phyloP scores from a whole-genome alignment of 805 yeast species.

The Limtongozyma cylindracea region DNA sequence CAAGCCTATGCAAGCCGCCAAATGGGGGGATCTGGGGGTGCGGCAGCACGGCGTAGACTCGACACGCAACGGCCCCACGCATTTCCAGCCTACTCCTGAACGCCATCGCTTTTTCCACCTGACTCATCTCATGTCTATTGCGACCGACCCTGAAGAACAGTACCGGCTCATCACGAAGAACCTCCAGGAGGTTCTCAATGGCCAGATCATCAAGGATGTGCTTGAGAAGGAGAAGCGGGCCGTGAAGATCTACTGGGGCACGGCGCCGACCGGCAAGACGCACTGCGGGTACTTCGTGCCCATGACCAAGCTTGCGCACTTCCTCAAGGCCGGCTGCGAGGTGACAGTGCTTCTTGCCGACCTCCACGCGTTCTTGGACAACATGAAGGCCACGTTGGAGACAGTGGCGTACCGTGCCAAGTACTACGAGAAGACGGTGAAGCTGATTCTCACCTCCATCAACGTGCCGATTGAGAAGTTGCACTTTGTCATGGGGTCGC shows the following conservation, averaged over 20 bases:
- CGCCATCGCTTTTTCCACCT: too few relatives aligned
- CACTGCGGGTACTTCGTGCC: slow-evolving; percentile 98
- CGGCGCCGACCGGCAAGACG: slow-evolving; percentile 97
- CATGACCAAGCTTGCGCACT: slow-evolving; percentile 89
- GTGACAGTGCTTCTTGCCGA: slow-evolving; percentile 85
- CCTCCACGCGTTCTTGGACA: slow-evolving; percentile 87
- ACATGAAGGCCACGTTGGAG: slow-evolving; percentile 95
- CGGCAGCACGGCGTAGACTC: too few relatives aligned
- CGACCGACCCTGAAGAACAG: too few relatives aligned
- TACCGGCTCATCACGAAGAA: slow-evolving; percentile 58
- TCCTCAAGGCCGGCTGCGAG: slow-evolving; percentile 88
- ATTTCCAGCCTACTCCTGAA: too few relatives aligned
- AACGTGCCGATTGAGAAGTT: slow-evolving; percentile 83
- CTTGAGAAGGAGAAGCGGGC: slow-evolving; percentile 66
- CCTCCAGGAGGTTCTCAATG: slow-evolving; percentile 80
- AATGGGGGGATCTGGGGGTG: too few relatives aligned
- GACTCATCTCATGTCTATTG: too few relatives aligned
- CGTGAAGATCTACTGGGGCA: slow-evolving; percentile 88
- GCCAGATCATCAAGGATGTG: slow-evolving; percentile 64
- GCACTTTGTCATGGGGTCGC: slow-evolving; percentile 64
- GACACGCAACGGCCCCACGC: too few relatives aligned
- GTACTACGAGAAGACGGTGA: slow-evolving; percentile 67
- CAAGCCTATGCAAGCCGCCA: too few relatives aligned
- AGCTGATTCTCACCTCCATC: slow-evolving; percentile 63
- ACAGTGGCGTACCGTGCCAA: slow-evolving; percentile 72